Base-by-base conservation (phyloP, 495 filamentous ascomycete species). In the Podospora australis region DNA sequence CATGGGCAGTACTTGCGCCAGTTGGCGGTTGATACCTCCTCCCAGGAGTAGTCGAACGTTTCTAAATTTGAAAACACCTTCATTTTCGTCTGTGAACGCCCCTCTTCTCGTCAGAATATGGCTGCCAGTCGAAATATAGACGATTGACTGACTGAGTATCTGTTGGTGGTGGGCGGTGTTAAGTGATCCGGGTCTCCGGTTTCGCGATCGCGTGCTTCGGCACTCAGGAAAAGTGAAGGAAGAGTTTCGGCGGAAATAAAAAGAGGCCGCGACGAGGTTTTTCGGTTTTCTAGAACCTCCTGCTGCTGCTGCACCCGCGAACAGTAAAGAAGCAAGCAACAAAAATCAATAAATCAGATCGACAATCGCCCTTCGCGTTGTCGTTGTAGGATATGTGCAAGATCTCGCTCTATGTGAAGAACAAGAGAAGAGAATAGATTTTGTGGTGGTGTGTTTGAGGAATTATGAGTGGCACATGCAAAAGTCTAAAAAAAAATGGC, bases 1-100 rank as follows among this genome's bases (percentile, higher is more conserved):
- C 92, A 96, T 25, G 90, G 89, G 65, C 87, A 94, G 73, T 98
- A 98, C 69, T 98, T 98, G 41, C 83, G 82, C 92, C 92, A 98
- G 77, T 97, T 98, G 56, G 86, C 88, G n/a, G 88, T 88, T n/a
- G 90, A 95, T 26, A 97, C 94, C 67, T 96, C 94, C 56, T 90
- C 85, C 91, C 92, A 98, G 21, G 89, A 90, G 74, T 98, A 98
- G 67, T 96, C 78, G 71, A 96, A 97, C 17, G 86, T 88, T 67
- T 85, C 88, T 24, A 70, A 70, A 50, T 86, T 88, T 26, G 88
- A 84, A 64, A 96, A 98, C 63, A 98, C 86, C 77, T 91, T 95
- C 92, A 98, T 98, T 41, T 65, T 70, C 16, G n/a, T 39, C 23
- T n/a, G n/a, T n/a, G n/a, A n/a, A n/a, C n/a, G n/a, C n/a, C n/a